Evolutionary conservation across 352 stramenopile species (phyloP).

Genomic region (Pythium volutum): DNA sequence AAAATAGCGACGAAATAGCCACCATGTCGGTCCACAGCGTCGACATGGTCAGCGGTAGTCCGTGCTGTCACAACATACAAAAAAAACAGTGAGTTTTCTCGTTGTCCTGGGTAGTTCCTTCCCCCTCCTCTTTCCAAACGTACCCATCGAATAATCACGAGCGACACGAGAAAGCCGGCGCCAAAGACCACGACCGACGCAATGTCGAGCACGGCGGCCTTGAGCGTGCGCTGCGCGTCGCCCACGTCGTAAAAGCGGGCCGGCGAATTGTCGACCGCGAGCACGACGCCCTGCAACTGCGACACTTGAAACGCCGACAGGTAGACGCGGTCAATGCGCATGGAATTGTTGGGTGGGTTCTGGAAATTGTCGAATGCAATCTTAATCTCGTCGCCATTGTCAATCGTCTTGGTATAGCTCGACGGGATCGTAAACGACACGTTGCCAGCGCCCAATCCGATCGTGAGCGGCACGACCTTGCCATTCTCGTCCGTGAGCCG

Average conservation of each 20-base stretch:
- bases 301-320: slow-evolving; percentile 57
- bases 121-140: no score
- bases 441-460: slow-evolving; percentile 54
- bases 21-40: slow-evolving; percentile 87
- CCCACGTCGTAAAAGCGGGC: slow-evolving; percentile 24
- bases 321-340: slow-evolving; percentile 62
- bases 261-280: slow-evolving; percentile 56
- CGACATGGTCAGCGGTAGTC: slow-evolving; percentile 73
- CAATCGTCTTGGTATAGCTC: slow-evolving; percentile 49
- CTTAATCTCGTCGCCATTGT: slow-evolving; percentile 70
- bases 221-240: slow-evolving; percentile 47
- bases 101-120: no score
- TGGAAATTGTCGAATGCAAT: slow-evolving; percentile 62
- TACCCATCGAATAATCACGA: slow-evolving; percentile 83
- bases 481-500: slow-evolving; percentile 34
- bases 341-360: slow-evolving; percentile 60
- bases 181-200: slow-evolving; percentile 70
- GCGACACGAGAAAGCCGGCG: slow-evolving; percentile 72
- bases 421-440: slow-evolving; percentile 75
- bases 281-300: slow-evolving; percentile 26
- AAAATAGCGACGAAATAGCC: slow-evolving; percentile 77
- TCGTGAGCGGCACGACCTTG: slow-evolving; percentile 34
- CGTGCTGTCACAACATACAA: slow-evolving; percentile 35
- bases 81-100: not conserved
- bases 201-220: slow-evolving; percentile 66